Evolutionary conservation across 1,284 basidiomycete genomes (phyloP).

Genomic region (Trametes polyzona): DNA sequence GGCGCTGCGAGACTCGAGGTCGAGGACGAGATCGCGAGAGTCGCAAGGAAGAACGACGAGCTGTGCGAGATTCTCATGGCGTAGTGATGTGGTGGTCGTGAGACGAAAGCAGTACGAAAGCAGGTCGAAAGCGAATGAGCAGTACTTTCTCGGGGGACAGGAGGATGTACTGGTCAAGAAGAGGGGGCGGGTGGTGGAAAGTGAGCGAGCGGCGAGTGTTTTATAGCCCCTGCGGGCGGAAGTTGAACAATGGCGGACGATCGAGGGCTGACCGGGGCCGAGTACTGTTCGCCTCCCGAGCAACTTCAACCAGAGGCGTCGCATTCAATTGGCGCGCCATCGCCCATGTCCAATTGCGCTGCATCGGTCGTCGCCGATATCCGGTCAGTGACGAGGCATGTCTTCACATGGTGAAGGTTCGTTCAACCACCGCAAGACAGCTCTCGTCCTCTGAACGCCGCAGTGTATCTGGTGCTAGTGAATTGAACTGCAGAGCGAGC

Average conservation of each 20-base stretch:
- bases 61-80: constrained; percentile 43
- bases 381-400: background rate
- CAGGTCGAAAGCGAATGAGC: constrained; percentile 23
- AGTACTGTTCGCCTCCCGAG: constrained; percentile 2
- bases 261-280: constrained; percentile 7
- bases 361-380: background rate
- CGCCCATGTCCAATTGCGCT: constrained; percentile 3
- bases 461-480: too few relatives aligned
- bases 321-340: background rate
- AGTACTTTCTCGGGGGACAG: constrained; percentile 19
- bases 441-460: too few relatives aligned
- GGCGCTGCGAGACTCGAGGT: constrained; percentile 33
- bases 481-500: too few relatives aligned
- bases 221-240: constrained; percentile 20
- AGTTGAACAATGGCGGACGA: constrained; percentile 11
- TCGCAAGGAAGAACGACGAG: constrained; percentile 42
- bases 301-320: background rate
- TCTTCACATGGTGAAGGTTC: constrained; percentile 1
- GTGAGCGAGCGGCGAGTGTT: background rate
- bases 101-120: constrained; percentile 27
- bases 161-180: constrained; percentile 28
- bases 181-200: constrained; percentile 23
- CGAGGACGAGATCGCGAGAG: constrained; percentile 39
- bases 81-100: constrained; percentile 30
- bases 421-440: background rate